Percentiles rank a stretch among this genome's conserved stretches.
Evolutionary conservation across 2,329 filamentous ascomycete species (phyloP).

Genomic region (Podosphaera fusca): DNA sequence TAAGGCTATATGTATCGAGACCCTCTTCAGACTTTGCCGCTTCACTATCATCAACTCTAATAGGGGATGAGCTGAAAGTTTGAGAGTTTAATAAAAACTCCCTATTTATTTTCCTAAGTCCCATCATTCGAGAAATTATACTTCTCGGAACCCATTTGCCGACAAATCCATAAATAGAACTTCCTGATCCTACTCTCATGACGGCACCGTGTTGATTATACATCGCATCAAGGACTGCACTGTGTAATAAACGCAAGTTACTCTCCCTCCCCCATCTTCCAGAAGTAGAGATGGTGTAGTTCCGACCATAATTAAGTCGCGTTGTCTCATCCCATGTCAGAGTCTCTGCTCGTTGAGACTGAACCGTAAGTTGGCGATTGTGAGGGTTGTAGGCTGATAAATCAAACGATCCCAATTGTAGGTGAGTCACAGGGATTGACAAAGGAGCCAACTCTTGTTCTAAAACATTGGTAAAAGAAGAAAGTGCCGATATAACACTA

Average conservation of each 20-base stretch:
- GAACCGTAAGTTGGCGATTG: constrained; percentile 14
- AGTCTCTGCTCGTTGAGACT: constrained; percentile 28
- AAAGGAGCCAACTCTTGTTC: constrained; percentile 57
- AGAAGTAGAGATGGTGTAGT: constrained; percentile 20
- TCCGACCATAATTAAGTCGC: constrained; percentile 35
- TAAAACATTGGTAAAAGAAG: constrained; percentile 62
- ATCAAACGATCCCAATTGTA: constrained; percentile 84
- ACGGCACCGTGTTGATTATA: constrained; percentile 33
- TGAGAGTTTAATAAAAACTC: background rate
- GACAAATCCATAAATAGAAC: constrained; percentile 63
- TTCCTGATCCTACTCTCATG: constrained; percentile 65
- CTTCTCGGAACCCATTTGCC: constrained; percentile 56
- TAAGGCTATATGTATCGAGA: background rate
- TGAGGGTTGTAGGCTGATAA: constrained; percentile 40
- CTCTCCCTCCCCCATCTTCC: constrained; percentile 21
- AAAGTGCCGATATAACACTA: constrained; percentile 64
- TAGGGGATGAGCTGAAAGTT: background rate
- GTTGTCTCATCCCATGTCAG: constrained; percentile 40
- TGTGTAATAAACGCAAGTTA: constrained; percentile 56
- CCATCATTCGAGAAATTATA: constrained; percentile 86
- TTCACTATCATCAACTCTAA: background rate
- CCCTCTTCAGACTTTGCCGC: background rate
- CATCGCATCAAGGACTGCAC: constrained; percentile 75
- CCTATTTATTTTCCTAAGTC: constrained; percentile 33
- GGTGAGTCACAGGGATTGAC: constrained; percentile 57